phyloP scores from a whole-genome alignment of 305 asterid species.

The Lippia alba region DNA sequence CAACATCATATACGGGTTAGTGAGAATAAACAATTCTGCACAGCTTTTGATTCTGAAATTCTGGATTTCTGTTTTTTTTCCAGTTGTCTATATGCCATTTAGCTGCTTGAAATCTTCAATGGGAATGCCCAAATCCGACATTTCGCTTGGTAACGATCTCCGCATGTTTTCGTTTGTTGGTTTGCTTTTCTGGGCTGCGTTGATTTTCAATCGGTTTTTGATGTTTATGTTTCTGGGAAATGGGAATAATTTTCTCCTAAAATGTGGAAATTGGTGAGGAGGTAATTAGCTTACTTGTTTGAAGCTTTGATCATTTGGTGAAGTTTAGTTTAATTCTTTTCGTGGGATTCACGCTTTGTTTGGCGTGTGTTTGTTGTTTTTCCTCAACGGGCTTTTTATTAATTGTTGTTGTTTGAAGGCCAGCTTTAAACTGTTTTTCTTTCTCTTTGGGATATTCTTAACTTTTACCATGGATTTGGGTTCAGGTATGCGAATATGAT shows the following conservation, averaged over 20 bases:
- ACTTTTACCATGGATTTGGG: constrained; percentile 51
- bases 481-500: constrained; percentile 44
- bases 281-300: constrained; percentile 37
- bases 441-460: constrained; percentile 13
- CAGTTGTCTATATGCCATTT: constrained; percentile 37
- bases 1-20: constrained; percentile 35
- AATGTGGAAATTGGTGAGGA: constrained; percentile 13
- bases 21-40: constrained; percentile 5
- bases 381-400: constrained; percentile 8
- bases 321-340: constrained; percentile 45
- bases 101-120: constrained; percentile 37
- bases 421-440: constrained; percentile 10
- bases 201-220: neutral
- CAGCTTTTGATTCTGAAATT: constrained; percentile 27
- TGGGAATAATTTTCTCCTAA: neutral
- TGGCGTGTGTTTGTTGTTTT: constrained; percentile 39
- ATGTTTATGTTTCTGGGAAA: neutral
- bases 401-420: constrained; percentile 24
- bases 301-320: constrained; percentile 25
- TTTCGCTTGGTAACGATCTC: constrained; percentile 57
- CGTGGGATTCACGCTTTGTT: constrained; percentile 41
- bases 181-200: neutral
- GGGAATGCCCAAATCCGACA: constrained; percentile 47
- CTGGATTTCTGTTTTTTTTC: neutral
- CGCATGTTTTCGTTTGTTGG: constrained; percentile 28